phyloP scores from a whole-genome alignment of 305 asterid genomes.

The Rubia peregrina region DNA sequence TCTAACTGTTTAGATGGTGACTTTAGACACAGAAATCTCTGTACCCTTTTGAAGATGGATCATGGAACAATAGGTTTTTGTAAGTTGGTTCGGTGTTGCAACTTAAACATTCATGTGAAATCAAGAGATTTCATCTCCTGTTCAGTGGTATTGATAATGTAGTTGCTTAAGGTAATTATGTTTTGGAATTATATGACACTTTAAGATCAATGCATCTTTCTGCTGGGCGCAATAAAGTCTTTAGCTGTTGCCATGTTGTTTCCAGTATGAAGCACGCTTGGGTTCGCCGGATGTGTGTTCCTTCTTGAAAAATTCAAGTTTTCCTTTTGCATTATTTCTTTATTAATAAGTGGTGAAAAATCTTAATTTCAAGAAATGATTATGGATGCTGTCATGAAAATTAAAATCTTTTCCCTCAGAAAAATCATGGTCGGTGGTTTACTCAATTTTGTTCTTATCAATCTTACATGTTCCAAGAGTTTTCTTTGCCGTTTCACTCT shows the following conservation, averaged over 20 bases:
- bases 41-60: neutral
- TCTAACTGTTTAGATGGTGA: neutral
- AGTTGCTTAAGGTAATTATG: neutral
- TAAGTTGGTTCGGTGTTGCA: neutral
- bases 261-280: neutral
- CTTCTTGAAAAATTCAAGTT: neutral
- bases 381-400: conserved; percentile 2
- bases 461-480: neutral
- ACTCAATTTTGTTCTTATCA: neutral
- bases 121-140: neutral
- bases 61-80: neutral
- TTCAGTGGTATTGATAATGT: neutral
- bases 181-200: conserved; percentile 1
- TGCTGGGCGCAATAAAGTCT: neutral
- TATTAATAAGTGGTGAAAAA: neutral
- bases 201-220: neutral
- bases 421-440: neutral
- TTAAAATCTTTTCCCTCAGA: neutral
- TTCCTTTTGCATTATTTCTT: neutral
- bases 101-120: neutral
- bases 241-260: neutral
- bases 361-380: neutral
- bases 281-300: neutral
- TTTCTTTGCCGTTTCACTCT: neutral
- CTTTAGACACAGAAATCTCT: neutral